Evolutionary conservation across 768 basidiomycete genomes (phyloP), one percentile per base, ranked within the genome.

Genomic region (Gymnopilus dilepis): DNA sequence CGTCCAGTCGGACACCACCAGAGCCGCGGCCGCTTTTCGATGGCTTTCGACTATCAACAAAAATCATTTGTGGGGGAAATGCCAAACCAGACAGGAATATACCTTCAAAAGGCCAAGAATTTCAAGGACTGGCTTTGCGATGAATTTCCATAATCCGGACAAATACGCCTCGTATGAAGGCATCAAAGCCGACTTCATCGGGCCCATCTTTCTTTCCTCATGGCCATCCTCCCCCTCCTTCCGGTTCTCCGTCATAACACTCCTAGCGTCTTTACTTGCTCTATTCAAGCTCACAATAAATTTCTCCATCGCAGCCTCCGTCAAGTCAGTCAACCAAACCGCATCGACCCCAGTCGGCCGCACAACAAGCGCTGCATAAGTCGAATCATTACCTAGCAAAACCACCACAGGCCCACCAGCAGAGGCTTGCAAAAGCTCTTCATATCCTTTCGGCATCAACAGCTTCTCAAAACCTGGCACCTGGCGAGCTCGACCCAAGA

Each of bases 1-100:
- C 34, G 43, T 21, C 65, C 65, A 6, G 65, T 66, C 37, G 61
- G 65, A 51, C 61, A 66, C 65, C 65, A 66, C 65, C 65, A 66
- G 4, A 66, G n/a, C 12, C 65, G 58, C 15, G 24, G 41, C 6
- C 58, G 45, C 24, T 56, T 40, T 17, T 28, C 24, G 4, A 40
- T 7, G 6, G 58, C 6, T 26, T 48, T 24, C 6, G 43, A 34
- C 61, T 59, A 21, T 37, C 13, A 0, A 24, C 7, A 21, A 34
- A 28, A 34, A 22, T n/a, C 2, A 2, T 15, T 6, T 6, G 15
- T 19, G n/a, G 26, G 17, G 19, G 26, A 28, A n/a, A 17, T 6
- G 4, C 1, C 45, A 42, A 26, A 7, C 31, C 17, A 9, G 9
- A 45, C 12, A 5, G 15, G 8, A 21, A 52, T 6, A 33, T 19